Evolutionary conservation across 2,329 filamentous ascomycete species (phyloP).

Genomic region (Aulographum hederae): DNA sequence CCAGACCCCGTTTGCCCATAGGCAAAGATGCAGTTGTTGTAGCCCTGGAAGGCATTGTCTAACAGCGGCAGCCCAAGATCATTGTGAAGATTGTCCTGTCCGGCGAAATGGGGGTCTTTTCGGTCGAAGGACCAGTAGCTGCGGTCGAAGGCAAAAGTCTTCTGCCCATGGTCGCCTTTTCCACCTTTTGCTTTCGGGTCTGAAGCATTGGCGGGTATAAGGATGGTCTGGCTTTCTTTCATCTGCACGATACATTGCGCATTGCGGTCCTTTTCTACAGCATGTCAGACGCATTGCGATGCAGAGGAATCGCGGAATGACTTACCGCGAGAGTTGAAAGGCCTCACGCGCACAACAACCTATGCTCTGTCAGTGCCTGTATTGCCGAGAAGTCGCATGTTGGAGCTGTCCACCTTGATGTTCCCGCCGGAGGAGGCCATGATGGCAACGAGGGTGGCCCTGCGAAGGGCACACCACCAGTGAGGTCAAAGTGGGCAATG

Average conservation of each 20-base stretch:
- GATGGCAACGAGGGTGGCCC: too few relatives aligned
- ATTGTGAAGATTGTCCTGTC: conserved; percentile 72
- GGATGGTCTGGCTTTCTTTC: conserved; percentile 79
- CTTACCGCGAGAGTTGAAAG: conserved; percentile 87
- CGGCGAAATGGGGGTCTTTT: conserved; percentile 63
- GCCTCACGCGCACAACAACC: conserved; percentile 91
- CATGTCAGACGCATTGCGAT: conserved; percentile 7
- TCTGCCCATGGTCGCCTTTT: conserved; percentile 48
- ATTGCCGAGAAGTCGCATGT: too few relatives aligned
- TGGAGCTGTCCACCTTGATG: too few relatives aligned
- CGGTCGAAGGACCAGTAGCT: conserved; percentile 98
- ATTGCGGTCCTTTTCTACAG: conserved; percentile 66
- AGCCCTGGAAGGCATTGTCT: conserved; percentile 95
- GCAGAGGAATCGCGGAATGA: neutral
- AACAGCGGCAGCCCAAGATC: conserved; percentile 80
- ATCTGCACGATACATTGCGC: conserved; percentile 97
- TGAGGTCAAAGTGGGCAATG: too few relatives aligned
- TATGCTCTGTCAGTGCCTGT: too few relatives aligned
- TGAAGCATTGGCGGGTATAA: conserved; percentile 49
- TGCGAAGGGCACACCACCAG: too few relatives aligned
- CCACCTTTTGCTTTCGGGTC: conserved; percentile 42
- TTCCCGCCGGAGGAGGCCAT: conserved; percentile 71
- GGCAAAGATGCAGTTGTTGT: conserved; percentile 99
- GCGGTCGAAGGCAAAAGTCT: conserved; percentile 87
- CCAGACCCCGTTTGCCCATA: conserved; percentile 97